Conservation (phyloP, 129 eudicot species). For the Arctium lappa region DNA sequence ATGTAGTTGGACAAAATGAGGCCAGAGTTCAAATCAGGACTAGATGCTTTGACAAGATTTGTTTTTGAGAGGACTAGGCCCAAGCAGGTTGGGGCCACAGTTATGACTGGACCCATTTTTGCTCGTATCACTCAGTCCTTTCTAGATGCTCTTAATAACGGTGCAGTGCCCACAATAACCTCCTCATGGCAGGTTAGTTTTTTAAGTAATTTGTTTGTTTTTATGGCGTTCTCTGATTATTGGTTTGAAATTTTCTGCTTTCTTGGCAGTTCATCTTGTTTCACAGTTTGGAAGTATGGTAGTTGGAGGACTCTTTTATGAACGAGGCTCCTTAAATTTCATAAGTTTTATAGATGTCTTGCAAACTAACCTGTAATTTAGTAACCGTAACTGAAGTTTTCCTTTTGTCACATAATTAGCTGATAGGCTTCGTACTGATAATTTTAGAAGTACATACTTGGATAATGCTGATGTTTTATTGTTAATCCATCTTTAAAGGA, state of each 20-base stretch:
- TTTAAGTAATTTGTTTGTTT: not conserved
- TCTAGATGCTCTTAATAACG: conserved; percentile 95
- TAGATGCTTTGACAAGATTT: conserved; percentile 87
- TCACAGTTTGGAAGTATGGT: not conserved
- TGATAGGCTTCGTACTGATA: not conserved
- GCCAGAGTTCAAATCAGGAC: conserved; percentile 91
- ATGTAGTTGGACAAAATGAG: conserved; percentile 76
- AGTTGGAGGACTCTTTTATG: not conserved
- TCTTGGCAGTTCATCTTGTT: not conserved
- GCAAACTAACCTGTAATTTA: not conserved
- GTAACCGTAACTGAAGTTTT: not conserved
- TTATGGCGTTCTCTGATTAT: not conserved
- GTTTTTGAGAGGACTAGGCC: conserved; percentile 98
- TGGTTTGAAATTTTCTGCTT: not conserved
- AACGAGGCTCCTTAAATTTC: not conserved
- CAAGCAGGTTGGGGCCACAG: conserved; percentile 86
- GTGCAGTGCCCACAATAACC: conserved; percentile 97
- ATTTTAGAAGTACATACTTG: no score
- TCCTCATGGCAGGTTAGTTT: conserved; percentile 96
- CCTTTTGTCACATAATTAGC: not conserved
- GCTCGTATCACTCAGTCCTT: conserved; percentile 94
- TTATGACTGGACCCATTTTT: conserved; percentile 95
- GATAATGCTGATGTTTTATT: not conserved
- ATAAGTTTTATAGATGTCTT: not conserved
- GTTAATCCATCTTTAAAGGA: not conserved